Percentiles rank a stretch among this genome's conserved stretches.
Evolutionary conservation across 176 grass and related monocot species (phyloP).

Genomic region (Oryza longistaminata): DNA sequence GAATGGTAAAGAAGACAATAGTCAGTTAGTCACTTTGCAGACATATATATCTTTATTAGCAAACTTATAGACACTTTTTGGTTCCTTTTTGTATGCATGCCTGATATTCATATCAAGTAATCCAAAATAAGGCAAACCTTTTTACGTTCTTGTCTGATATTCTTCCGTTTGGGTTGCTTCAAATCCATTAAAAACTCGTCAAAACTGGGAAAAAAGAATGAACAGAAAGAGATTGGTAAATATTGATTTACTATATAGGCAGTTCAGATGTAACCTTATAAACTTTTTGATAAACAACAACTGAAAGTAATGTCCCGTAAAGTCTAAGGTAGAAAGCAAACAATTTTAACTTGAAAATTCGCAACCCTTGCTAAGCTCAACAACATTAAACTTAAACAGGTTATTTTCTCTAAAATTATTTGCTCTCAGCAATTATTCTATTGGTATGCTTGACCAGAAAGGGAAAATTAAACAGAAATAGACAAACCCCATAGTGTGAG

Average conservation of each 20-base stretch:
- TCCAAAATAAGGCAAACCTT: conserved; percentile 59
- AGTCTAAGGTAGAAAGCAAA: background rate
- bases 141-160: conserved; percentile 92
- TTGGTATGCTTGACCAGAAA: conserved; percentile 4
- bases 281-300: conserved; percentile 20
- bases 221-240: conserved; percentile 36
- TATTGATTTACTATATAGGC: conserved; percentile 6
- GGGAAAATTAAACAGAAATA: background rate
- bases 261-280: conserved; percentile 14
- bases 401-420: conserved; percentile 8
- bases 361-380: background rate
- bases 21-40: conserved; percentile 27
- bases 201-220: conserved; percentile 48
- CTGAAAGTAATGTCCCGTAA: background rate
- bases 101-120: conserved; percentile 13
- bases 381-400: background rate
- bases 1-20: conserved; percentile 4
- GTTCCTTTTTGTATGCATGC: background rate
- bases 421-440: conserved; percentile 8
- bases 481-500: background rate
- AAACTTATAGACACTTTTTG: background rate
- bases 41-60: background rate
- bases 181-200: conserved; percentile 99
- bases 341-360: background rate
- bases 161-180: conserved; percentile 88